Evolutionary conservation across 139 green algal species (phyloP).

Genomic region (Closterium sp.): DNA sequence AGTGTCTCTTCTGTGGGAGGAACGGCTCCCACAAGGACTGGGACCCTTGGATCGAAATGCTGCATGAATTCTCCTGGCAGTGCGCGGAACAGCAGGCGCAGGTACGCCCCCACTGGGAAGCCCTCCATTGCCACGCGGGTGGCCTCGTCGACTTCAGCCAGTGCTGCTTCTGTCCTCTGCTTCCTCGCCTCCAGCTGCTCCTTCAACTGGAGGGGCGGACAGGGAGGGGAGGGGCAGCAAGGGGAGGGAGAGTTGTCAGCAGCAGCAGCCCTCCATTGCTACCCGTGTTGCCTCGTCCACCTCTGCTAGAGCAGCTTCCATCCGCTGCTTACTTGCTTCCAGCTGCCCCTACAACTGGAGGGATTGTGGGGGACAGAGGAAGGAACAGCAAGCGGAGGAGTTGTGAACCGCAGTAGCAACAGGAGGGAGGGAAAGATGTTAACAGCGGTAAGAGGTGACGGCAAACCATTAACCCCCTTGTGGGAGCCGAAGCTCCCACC

Average conservation of each 20-base stretch:
- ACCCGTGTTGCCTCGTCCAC: slow-evolving; percentile 69
- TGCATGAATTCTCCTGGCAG: slow-evolving; percentile 87
- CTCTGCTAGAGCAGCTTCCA: slow-evolving; percentile 67
- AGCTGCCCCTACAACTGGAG: slow-evolving; percentile 81
- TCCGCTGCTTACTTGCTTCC: slow-evolving; percentile 59
- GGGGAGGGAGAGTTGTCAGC: background rate
- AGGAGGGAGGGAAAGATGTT: too few species aligned
- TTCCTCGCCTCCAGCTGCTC: slow-evolving; percentile 71
- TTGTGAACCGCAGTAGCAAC: too few species aligned
- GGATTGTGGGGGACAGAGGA: too few species aligned
- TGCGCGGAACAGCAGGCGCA: slow-evolving; percentile 79
- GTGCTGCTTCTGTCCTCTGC: slow-evolving; percentile 59
- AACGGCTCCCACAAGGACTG: slow-evolving; percentile 86
- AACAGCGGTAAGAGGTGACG: too few species aligned
- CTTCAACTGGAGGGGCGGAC: slow-evolving; percentile 67
- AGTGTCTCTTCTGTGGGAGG: slow-evolving; percentile 75
- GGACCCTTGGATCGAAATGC: slow-evolving; percentile 75
- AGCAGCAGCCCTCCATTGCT: slow-evolving; percentile 74
- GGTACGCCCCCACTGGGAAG: slow-evolving; percentile 77
- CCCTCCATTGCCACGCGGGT: slow-evolving; percentile 80
- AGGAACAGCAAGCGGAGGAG: too few species aligned
- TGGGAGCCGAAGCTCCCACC: too few species aligned
- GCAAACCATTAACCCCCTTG: too few species aligned
- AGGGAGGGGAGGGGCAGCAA: background rate
- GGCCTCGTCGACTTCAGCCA: slow-evolving; percentile 74